Evolutionary conservation across 1,284 basidiomycete species (phyloP).

Genomic region (Trametes polyzona): DNA sequence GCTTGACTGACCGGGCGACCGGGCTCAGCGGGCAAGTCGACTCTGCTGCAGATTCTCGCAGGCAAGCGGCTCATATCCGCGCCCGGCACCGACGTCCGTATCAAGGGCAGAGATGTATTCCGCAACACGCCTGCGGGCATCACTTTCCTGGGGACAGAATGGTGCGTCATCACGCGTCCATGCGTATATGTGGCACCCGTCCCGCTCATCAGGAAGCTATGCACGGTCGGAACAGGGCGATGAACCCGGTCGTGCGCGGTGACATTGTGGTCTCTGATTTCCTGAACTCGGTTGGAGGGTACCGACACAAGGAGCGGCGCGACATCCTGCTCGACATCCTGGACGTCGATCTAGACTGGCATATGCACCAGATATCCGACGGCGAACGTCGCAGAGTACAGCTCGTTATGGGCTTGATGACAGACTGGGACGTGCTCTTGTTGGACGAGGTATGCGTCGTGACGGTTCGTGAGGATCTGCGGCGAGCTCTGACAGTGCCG

Average conservation of each 20-base stretch:
- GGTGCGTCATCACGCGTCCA: constrained; percentile 48
- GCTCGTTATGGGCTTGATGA: constrained; percentile 97
- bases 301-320: constrained; percentile 88
- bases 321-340: constrained; percentile 89
- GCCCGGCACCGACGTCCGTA: constrained; percentile 63
- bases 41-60: constrained; percentile 91
- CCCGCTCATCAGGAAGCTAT: not conserved
- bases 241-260: constrained; percentile 94
- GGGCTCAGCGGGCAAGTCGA: constrained; percentile 87
- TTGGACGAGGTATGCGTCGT: constrained; percentile 79
- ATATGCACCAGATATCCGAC: constrained; percentile 92
- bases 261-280: constrained; percentile 92
- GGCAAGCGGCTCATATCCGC: constrained; percentile 83
- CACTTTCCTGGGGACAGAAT: constrained; percentile 92
- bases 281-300: constrained; percentile 94
- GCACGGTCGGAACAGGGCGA: constrained; percentile 59
- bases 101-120: constrained; percentile 88
- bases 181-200: not conserved
- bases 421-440: constrained; percentile 90
- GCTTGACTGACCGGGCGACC: too few species aligned
- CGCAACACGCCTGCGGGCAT: constrained; percentile 73
- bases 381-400: constrained; percentile 95
- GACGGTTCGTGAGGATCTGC: not conserved
- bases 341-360: constrained; percentile 94
- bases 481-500: not conserved